These are phyloP conservation scores for Chernovozyma sophiae-reginae DNA, from an alignment of 1,139 yeast species.

Conservation along the genomic window DNA sequence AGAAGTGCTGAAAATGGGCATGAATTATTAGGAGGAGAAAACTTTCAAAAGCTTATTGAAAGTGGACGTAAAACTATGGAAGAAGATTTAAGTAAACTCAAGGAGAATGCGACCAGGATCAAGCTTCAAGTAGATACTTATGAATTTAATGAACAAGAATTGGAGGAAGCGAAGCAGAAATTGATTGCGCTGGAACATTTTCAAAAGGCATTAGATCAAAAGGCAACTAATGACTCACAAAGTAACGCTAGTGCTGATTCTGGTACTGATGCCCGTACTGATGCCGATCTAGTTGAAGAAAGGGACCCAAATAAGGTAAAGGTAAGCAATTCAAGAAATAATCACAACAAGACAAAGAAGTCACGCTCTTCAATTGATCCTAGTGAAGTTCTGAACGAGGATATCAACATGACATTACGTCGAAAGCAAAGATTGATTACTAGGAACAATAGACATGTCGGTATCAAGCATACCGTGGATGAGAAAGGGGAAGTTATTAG, in stretches of 20 bases:
- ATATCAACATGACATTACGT: slow-evolving; percentile 16
- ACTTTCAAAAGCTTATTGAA: slow-evolving; percentile 22
- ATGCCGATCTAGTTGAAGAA: background rate
- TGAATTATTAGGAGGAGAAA: slow-evolving; percentile 34
- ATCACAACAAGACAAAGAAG: slow-evolving; percentile 1
- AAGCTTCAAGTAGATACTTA: slow-evolving; percentile 15
- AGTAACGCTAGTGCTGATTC: background rate
- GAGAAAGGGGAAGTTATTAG: background rate
- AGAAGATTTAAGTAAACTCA: slow-evolving; percentile 11
- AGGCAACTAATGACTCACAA: background rate
- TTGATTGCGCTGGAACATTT: slow-evolving; percentile 15
- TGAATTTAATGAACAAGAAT: slow-evolving; percentile 6
- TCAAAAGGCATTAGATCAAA: background rate
- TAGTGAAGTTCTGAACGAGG: slow-evolving; percentile 11
- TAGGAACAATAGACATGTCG: slow-evolving; percentile 21
- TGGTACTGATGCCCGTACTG: background rate
- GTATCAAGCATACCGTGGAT: background rate
- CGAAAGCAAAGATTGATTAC: slow-evolving; percentile 35
- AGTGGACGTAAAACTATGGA: slow-evolving; percentile 20
- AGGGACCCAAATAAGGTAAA: background rate
- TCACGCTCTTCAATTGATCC: slow-evolving; percentile 8
- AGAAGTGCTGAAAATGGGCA: slow-evolving; percentile 23
- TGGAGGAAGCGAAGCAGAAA: slow-evolving; percentile 4
- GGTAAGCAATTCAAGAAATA: background rate
- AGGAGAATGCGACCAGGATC: slow-evolving; percentile 11